These are phyloP conservation scores for Dioscorea dumetorum DNA, from an alignment of 106 monocot species.

Conservation along the genomic window DNA sequence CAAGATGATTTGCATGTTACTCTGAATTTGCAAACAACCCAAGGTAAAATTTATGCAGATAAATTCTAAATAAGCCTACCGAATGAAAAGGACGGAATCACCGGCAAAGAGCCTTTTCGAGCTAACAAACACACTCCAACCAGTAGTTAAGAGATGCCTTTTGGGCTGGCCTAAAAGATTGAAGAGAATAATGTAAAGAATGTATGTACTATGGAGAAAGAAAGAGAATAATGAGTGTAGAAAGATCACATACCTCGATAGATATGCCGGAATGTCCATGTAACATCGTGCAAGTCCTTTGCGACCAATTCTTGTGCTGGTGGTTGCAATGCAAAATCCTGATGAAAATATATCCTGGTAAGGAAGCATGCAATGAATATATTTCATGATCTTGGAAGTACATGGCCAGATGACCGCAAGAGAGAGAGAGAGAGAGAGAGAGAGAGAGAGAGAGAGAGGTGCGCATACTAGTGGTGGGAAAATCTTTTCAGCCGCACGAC, in stretches of 20 bases:
- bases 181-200: neutral
- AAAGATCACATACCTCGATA: slow-evolving; percentile 52
- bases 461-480: slow-evolving; percentile 84
- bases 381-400: neutral
- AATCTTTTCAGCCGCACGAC: slow-evolving; percentile 92
- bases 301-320: slow-evolving; percentile 81
- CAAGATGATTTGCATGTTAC: neutral
- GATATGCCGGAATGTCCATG: slow-evolving; percentile 90
- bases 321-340: slow-evolving; percentile 93
- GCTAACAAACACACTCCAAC: slow-evolving; percentile 92
- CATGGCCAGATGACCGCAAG: neutral
- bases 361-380: slow-evolving; percentile 8
- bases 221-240: too few species aligned
- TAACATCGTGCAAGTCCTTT: slow-evolving; percentile 77
- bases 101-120: slow-evolving; percentile 78
- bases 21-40: neutral
- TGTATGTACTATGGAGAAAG: neutral
- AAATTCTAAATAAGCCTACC: slow-evolving; percentile 22
- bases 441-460: too few species aligned
- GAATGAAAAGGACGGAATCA: slow-evolving; percentile 85
- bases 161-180: slow-evolving; percentile 79
- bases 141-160: slow-evolving; percentile 85
- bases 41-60: neutral
- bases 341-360: slow-evolving; percentile 22
- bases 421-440: too few species aligned